phyloP scores from a whole-genome alignment of 495 filamentous ascomycete species.

The Cairneyella variabilis region DNA sequence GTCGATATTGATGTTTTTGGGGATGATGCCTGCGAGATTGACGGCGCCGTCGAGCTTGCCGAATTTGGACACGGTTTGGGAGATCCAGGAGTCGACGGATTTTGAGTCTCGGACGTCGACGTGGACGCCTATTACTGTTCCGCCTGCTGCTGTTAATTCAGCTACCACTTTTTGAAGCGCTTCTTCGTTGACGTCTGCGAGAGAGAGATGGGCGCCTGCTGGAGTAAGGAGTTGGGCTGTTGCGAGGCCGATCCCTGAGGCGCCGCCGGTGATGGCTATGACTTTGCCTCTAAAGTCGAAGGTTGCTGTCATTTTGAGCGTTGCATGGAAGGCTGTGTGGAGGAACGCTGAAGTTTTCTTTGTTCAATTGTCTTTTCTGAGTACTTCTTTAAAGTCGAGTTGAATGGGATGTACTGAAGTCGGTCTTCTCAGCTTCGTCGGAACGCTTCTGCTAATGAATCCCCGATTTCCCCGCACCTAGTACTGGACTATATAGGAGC shows the following conservation, averaged over 20 bases:
- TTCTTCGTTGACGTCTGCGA: slow-evolving; percentile 39
- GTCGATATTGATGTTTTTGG: slow-evolving; percentile 24
- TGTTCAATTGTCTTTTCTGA: too few relatives aligned
- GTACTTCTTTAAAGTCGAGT: too few relatives aligned
- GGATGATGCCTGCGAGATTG: slow-evolving; percentile 45
- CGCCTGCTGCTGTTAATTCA: neutral
- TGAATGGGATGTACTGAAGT: too few relatives aligned
- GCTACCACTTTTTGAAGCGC: slow-evolving; percentile 20
- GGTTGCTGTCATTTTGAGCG: too few relatives aligned
- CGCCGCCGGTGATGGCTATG: slow-evolving; percentile 51
- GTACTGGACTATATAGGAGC: too few relatives aligned
- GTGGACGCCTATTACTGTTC: slow-evolving; percentile 2
- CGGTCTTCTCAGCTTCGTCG: too few relatives aligned
- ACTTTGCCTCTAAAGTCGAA: slow-evolving; percentile 38
- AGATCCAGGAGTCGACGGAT: slow-evolving; percentile 26
- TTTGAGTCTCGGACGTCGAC: slow-evolving; percentile 33
- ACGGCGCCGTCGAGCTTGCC: slow-evolving; percentile 43
- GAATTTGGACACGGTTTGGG: slow-evolving; percentile 24
- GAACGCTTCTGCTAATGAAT: too few relatives aligned
- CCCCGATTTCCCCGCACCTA: too few relatives aligned
- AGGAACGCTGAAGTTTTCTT: too few relatives aligned
- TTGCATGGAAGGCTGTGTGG: too few relatives aligned
- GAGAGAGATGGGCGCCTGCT: slow-evolving; percentile 40
- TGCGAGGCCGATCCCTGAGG: slow-evolving; percentile 54
- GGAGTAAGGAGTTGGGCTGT: slow-evolving; percentile 45